A percentile compares a stretch with the other conserved stretches of the same genome.
Evolutionary conservation across 176 grass and related monocot species (phyloP).

Genomic region (Avena insularis): DNA sequence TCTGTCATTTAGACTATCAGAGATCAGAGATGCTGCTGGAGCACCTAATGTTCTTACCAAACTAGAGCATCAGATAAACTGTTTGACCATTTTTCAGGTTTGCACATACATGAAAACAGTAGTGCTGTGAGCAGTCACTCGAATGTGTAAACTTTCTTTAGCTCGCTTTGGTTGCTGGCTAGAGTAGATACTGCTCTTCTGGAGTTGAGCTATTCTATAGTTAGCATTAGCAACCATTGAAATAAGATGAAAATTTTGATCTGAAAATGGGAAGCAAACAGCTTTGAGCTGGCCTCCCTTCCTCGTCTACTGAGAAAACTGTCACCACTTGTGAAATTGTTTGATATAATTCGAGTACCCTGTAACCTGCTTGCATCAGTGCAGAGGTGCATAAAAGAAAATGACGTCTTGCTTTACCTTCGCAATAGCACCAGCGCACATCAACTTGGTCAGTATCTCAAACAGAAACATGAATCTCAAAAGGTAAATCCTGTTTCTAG

Average conservation of each 20-base stretch:
- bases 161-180: not conserved
- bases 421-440: not conserved
- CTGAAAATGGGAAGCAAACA: not conserved
- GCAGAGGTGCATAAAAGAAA: not conserved
- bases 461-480: not conserved
- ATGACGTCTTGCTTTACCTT: not conserved
- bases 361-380: not conserved
- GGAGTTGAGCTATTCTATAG: too few species aligned
- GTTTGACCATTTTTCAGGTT: not conserved
- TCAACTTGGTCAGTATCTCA: not conserved
- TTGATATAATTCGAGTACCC: not conserved
- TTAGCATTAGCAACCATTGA: too few species aligned
- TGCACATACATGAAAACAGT: constrained; percentile 8
- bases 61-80: constrained; percentile 15
- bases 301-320: too few species aligned
- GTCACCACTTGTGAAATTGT: too few species aligned
- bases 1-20: constrained; percentile 67
- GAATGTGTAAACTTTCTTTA: not conserved
- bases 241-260: too few species aligned
- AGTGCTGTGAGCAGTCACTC: not conserved
- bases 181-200: too few species aligned
- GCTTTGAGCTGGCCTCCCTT: too few species aligned
- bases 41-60: constrained; percentile 91
- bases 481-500: too few species aligned
- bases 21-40: constrained; percentile 88